A percentile compares a stretch with the other conserved stretches of the same genome.
These are phyloP conservation scores for Jackrogersella minutella DNA, from an alignment of 495 filamentous ascomycete genomes.

Conservation along the genomic window DNA sequence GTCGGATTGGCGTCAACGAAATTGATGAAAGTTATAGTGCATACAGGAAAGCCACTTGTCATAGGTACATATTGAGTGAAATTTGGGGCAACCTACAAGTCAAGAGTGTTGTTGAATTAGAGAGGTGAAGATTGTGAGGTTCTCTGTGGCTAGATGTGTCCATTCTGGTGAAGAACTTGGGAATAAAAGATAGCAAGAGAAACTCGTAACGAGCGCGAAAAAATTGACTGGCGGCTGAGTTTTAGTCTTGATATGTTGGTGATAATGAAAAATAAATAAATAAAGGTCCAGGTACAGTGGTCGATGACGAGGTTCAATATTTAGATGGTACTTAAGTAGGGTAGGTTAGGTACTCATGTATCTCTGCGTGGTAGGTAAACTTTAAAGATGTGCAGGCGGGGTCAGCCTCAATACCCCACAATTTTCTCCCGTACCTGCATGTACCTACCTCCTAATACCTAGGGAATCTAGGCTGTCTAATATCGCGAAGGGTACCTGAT, in stretches of 20 bases:
- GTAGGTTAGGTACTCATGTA: not conserved
- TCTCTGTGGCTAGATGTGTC: not conserved
- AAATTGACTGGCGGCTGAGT: not conserved
- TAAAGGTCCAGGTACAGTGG: not conserved
- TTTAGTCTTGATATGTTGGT: not conserved
- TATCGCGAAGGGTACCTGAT: no score
- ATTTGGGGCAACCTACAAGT: not conserved
- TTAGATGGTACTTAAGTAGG: conserved; percentile 4
- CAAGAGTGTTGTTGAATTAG: not conserved
- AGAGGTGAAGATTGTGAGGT: not conserved
- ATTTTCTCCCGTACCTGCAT: not conserved
- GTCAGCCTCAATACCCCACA: conserved; percentile 2
- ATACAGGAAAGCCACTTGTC: not conserved
- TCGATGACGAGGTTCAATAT: conserved; percentile 10
- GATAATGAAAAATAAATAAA: not conserved
- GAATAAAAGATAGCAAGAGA: not conserved
- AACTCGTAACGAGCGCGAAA: not conserved
- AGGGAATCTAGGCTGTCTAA: no score
- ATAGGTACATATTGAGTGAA: not conserved
- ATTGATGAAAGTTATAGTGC: not conserved
- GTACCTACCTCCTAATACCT: not conserved
- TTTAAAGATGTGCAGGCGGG: not conserved
- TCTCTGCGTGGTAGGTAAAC: not conserved
- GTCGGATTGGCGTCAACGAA: not conserved
- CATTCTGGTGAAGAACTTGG: not conserved